These are phyloP conservation scores for Elsinoe ampelina DNA, from an alignment of 2,329 filamentous ascomycete species.

Conservation along the genomic window DNA sequence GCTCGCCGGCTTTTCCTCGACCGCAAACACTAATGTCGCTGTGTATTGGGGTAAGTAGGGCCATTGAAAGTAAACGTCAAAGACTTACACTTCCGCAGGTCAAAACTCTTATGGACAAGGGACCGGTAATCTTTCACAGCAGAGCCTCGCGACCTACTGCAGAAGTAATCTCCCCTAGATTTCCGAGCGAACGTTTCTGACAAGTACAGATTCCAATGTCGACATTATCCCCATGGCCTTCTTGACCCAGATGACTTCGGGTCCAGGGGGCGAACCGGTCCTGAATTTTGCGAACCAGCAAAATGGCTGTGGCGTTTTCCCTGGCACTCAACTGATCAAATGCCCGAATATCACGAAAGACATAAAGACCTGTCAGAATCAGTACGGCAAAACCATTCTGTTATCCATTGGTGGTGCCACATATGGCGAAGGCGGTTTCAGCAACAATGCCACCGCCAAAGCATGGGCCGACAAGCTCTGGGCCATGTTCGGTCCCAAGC, in stretches of 20 bases:
- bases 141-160: slow-evolving; percentile 42
- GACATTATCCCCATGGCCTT: slow-evolving; percentile 51
- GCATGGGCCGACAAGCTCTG: slow-evolving; percentile 55
- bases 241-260: slow-evolving; percentile 39
- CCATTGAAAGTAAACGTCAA: not conserved
- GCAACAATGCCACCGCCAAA: slow-evolving; percentile 37
- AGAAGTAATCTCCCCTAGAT: slow-evolving; percentile 19
- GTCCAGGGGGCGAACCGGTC: slow-evolving; percentile 38
- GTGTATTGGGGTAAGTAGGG: slow-evolving; percentile 41
- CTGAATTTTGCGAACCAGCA: slow-evolving; percentile 45
- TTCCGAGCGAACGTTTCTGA: not conserved
- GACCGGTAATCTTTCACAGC: slow-evolving; percentile 29
- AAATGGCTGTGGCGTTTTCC: slow-evolving; percentile 36
- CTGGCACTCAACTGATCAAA: slow-evolving; percentile 34
- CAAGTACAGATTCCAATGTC: slow-evolving; percentile 30
- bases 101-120: slow-evolving; percentile 40
- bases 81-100: slow-evolving; percentile 15
- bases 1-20: not conserved
- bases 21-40: slow-evolving; percentile 38
- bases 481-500: slow-evolving; percentile 35
- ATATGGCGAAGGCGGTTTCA: slow-evolving; percentile 28
- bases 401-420: slow-evolving; percentile 61
- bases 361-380: slow-evolving; percentile 50
- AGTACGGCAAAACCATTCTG: slow-evolving; percentile 58
- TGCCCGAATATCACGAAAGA: slow-evolving; percentile 54